Conservation (phyloP, 768 basidiomycete genomes). For the Kwoniella botswanensis region DNA sequence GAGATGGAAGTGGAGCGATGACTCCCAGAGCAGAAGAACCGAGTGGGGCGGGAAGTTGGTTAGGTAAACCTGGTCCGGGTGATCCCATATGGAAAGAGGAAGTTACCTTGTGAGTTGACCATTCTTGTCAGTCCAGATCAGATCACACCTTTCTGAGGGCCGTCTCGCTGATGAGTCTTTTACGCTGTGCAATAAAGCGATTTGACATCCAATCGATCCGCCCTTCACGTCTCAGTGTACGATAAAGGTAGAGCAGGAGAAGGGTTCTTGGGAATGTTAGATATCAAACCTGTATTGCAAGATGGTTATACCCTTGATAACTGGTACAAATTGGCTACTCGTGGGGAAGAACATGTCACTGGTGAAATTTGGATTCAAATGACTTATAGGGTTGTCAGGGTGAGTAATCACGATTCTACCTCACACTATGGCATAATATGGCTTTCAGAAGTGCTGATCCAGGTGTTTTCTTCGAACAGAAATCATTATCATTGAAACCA, state of each 20-base stretch:
- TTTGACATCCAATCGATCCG: constrained; percentile 83
- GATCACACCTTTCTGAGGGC: not conserved
- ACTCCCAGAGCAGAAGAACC: constrained; percentile 49
- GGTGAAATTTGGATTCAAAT: constrained; percentile 95
- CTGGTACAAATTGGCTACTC: constrained; percentile 66
- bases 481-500: constrained; percentile 81
- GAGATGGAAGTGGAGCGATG: constrained; percentile 41
- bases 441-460: too few relatives aligned
- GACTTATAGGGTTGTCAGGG: constrained; percentile 89
- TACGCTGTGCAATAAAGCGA: constrained; percentile 68
- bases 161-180: not conserved
- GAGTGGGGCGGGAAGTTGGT: constrained; percentile 36
- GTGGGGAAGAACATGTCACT: constrained; percentile 71
- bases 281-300: constrained; percentile 86
- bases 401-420: constrained; percentile 79
- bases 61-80: constrained; percentile 60
- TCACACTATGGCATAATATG: constrained; percentile 30
- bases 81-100: constrained; percentile 99
- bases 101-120: constrained; percentile 85
- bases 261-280: constrained; percentile 85
- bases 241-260: constrained; percentile 81
- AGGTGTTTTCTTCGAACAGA: constrained; percentile 61
- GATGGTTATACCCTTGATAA: constrained; percentile 95
- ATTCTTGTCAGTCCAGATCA: not conserved
- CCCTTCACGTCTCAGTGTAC: constrained; percentile 87